phyloP scores from a whole-genome alignment of 2,329 filamentous ascomycete species.

The Paecilomyces variotii region DNA sequence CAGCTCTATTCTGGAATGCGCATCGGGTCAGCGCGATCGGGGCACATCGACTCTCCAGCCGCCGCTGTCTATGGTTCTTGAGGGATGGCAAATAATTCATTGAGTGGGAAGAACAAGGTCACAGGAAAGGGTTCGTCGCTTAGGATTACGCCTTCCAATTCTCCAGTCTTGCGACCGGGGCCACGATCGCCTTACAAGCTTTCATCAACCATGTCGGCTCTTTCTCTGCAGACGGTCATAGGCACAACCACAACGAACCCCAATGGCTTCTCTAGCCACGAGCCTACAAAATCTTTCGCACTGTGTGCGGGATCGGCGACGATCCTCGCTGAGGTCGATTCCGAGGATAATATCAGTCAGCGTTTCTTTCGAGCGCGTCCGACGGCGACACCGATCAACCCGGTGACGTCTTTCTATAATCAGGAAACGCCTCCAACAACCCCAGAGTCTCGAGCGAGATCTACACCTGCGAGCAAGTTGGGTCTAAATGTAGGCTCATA shows the following conservation, averaged over 20 bases:
- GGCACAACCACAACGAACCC: slow-evolving; percentile 81
- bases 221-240: slow-evolving; percentile 76
- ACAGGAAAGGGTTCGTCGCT: slow-evolving; percentile 34
- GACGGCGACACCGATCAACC: slow-evolving; percentile 58
- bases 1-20: slow-evolving; percentile 19
- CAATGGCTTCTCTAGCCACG: slow-evolving; percentile 76
- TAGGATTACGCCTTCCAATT: slow-evolving; percentile 68
- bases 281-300: slow-evolving; percentile 64
- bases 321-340: slow-evolving; percentile 75
- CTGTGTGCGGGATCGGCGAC: slow-evolving; percentile 90
- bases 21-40: slow-evolving; percentile 13
- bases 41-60: slow-evolving; percentile 20
- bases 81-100: slow-evolving; percentile 31
- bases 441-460: slow-evolving; percentile 50
- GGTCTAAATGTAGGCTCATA: slow-evolving; percentile 32
- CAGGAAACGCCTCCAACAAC: slow-evolving; percentile 50
- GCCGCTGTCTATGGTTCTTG: slow-evolving; percentile 10
- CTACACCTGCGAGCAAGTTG: slow-evolving; percentile 45
- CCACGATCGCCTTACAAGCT: slow-evolving; percentile 55
- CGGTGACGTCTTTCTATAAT: slow-evolving; percentile 46
- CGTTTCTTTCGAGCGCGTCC: slow-evolving; percentile 87
- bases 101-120: slow-evolving; percentile 28
- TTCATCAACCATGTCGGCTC: slow-evolving; percentile 34
- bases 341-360: slow-evolving; percentile 57
- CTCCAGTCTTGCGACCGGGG: slow-evolving; percentile 57